phyloP scores from a whole-genome alignment of 1,139 yeast genomes.

The Suhomyces bolitotheri region DNA sequence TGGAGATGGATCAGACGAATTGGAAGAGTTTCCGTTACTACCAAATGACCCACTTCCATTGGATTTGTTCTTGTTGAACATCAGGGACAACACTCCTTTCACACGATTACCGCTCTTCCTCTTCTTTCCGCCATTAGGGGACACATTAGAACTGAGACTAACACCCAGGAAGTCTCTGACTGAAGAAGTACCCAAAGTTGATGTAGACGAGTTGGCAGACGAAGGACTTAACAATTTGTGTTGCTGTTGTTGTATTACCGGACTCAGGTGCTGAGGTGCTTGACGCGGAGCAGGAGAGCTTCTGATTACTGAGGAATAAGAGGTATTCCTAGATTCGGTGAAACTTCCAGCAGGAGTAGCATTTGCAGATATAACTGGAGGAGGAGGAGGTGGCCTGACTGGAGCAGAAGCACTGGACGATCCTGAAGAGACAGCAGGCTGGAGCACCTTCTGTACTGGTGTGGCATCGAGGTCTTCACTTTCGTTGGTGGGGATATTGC shows the following conservation, averaged over 20 bases:
- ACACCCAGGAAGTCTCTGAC: constrained; percentile 31
- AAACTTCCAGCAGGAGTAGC: constrained; percentile 2
- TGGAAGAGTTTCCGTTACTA: constrained; percentile 9
- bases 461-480: constrained; percentile 36
- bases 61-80: constrained; percentile 38
- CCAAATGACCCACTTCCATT: constrained; percentile 4
- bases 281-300: constrained; percentile 19
- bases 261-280: constrained; percentile 29
- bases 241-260: constrained; percentile 24
- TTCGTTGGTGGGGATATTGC: constrained; percentile 37
- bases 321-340: constrained; percentile 16
- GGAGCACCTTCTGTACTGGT: constrained; percentile 6
- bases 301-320: constrained; percentile 28
- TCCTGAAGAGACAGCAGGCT: constrained; percentile 4
- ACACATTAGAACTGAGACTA: constrained; percentile 8
- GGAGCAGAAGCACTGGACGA: background rate
- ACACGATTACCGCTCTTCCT: constrained; percentile 40
- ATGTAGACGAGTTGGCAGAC: constrained; percentile 17
- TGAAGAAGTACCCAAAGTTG: constrained; percentile 15
- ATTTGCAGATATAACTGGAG: constrained; percentile 1
- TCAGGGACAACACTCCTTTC: constrained; percentile 42
- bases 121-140: constrained; percentile 25
- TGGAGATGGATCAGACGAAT: constrained; percentile 16
- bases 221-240: constrained; percentile 16
- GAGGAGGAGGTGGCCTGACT: constrained; percentile 8